Evolutionary conservation across 2,329 filamentous ascomycete species (phyloP).

Genomic region (Neonectria faginata): DNA sequence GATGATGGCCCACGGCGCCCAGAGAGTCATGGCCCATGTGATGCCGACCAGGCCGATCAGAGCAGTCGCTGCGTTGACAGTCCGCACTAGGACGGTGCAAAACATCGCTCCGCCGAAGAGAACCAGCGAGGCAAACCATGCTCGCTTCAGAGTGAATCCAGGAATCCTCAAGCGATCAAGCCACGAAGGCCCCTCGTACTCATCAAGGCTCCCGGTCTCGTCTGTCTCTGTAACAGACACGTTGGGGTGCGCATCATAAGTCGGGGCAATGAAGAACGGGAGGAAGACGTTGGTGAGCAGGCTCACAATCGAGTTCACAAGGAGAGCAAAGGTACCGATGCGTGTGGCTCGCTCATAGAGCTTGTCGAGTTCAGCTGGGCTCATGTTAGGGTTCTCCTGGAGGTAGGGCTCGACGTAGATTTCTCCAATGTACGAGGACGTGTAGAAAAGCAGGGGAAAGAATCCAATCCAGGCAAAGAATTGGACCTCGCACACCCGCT

Average conservation of each 20-base stretch:
- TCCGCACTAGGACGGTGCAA: conserved; percentile 81
- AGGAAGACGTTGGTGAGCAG: conserved; percentile 84
- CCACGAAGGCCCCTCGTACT: conserved; percentile 54
- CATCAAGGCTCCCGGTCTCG: conserved; percentile 44
- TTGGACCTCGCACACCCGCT: conserved; percentile 83
- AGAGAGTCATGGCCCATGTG: conserved; percentile 91
- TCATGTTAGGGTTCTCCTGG: conserved; percentile 80
- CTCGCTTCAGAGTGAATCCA: conserved; percentile 85
- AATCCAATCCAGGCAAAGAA: conserved; percentile 94
- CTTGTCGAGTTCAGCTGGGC: conserved; percentile 78
- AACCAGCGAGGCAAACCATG: conserved; percentile 88
- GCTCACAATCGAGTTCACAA: conserved; percentile 89
- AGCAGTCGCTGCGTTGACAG: conserved; percentile 77
- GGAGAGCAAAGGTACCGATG: conserved; percentile 87
- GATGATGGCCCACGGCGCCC: conserved; percentile 96
- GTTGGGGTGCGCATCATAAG: conserved; percentile 68
- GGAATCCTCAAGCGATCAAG: conserved; percentile 78
- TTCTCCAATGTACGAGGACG: conserved; percentile 92
- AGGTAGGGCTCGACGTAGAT: conserved; percentile 90
- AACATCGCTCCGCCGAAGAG: conserved; percentile 86
- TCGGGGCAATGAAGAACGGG: conserved; percentile 86
- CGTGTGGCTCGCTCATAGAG: conserved; percentile 89
- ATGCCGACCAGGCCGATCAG: conserved; percentile 87
- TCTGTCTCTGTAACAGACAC: conserved; percentile 48
- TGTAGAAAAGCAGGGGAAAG: conserved; percentile 96